A percentile compares a stretch with the other conserved stretches of the same genome.
Conservation (phyloP, 192 early-diverging fungal genomes). For the Coemansia sp. region DNA sequence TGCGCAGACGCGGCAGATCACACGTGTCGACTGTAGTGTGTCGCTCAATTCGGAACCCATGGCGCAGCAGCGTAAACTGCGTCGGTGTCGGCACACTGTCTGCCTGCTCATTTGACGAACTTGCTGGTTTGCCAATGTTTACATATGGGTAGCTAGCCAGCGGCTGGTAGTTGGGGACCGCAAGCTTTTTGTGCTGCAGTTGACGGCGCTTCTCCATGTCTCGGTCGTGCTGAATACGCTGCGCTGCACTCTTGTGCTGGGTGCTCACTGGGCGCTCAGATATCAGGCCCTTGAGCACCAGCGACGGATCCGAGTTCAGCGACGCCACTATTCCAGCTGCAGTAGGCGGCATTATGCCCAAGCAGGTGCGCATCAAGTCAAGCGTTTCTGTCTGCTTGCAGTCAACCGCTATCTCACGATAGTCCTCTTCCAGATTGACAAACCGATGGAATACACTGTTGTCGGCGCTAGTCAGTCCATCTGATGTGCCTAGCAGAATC, state of each 20-base stretch:
- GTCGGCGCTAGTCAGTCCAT: slow-evolving; percentile 47
- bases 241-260: slow-evolving; percentile 19
- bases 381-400: slow-evolving; percentile 56
- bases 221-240: slow-evolving; percentile 3
- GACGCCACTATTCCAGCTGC: slow-evolving; percentile 78
- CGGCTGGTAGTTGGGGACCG: slow-evolving; percentile 33
- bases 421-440: slow-evolving; percentile 82
- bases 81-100: slow-evolving; percentile 9
- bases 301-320: slow-evolving; percentile 42
- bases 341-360: slow-evolving; percentile 63
- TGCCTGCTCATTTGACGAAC: background rate
- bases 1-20: slow-evolving; percentile 52
- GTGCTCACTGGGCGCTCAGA: slow-evolving; percentile 39
- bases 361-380: slow-evolving; percentile 62
- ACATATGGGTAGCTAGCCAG: slow-evolving; percentile 39
- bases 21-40: slow-evolving; percentile 53
- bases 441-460: slow-evolving; percentile 61
- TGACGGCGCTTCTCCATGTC: slow-evolving; percentile 13
- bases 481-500: slow-evolving; percentile 53
- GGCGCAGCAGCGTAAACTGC: slow-evolving; percentile 74
- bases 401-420: slow-evolving; percentile 45
- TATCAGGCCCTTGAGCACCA: slow-evolving; percentile 53
- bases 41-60: slow-evolving; percentile 66
- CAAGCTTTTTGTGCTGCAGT: slow-evolving; percentile 16
- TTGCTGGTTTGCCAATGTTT: slow-evolving; percentile 2